Evolutionary conservation across 2,329 filamentous ascomycete species (phyloP), one percentile per base, ranked within the genome.

Genomic region (Diplodia corticola): DNA sequence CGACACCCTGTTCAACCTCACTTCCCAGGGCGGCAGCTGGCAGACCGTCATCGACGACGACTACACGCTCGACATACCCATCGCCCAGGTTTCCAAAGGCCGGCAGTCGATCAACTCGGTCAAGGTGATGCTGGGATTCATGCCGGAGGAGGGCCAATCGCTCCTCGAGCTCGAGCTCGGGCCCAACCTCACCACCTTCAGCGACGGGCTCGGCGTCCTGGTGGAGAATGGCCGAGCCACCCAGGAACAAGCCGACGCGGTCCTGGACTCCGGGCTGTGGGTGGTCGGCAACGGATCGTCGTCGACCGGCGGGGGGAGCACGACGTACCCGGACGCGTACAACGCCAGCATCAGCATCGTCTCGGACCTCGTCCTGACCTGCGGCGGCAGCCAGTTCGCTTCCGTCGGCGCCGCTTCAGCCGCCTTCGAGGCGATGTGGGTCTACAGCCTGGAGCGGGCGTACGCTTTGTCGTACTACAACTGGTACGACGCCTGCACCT

Each of bases 1-100:
- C 55, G 76, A 1, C 67, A 73, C 49, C n/a, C 63, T 76, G n/a
- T 44, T 61, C 4, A 61, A 61, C 10, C 5, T 61, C 15, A 49
- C 57, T 2, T 35, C 44, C 6, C 10, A 50, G 12, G 40, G 9
- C 7, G 57, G 26, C 12, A n/a, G 7, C 10, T 61, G 57, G 57
- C 9, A n/a, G 7, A 61, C 35, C 12, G 44, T 61, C 28, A 35
- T 61, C 5, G 57, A 61, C 17, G 12, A 15, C n/a, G 4, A 37
- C 9, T 61, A 49, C 20, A 49, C 57, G 13, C 57, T 49, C 1
- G 57, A 61, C 15, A 5, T 61, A 1, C 57, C 44, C 26, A 35
- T 61, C 12, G 40, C 57, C 3, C 57, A 50, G 17, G 26, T 61
- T 22, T 26, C 57, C 28, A 61, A 61, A 15, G 57, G 57, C 26